Conservation (phyloP, 1,139 yeast genomes). For the Diutina neorugosa region DNA sequence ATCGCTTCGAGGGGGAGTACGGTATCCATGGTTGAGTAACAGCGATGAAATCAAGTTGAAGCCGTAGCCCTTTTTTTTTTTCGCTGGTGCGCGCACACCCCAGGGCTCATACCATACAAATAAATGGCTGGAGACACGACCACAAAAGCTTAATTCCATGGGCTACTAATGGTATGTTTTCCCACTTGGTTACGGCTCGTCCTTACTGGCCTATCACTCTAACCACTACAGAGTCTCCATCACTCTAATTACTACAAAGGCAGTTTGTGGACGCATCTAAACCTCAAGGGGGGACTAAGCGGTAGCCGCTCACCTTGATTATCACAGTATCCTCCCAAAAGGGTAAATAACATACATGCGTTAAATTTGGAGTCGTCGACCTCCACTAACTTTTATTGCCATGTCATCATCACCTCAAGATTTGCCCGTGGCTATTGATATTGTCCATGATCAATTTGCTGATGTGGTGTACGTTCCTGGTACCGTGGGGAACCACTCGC, state of each 20-base stretch:
- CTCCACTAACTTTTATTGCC: background rate
- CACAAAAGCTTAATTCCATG: too few species aligned
- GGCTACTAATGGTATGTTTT: too few species aligned
- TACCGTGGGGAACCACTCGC: background rate
- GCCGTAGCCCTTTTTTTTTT: background rate
- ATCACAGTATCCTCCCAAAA: background rate
- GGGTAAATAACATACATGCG: background rate
- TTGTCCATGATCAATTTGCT: background rate
- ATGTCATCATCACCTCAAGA: background rate
- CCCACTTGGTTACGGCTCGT: too few species aligned
- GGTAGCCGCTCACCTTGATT: background rate
- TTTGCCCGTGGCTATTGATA: background rate
- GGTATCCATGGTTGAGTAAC: constrained; percentile 40
- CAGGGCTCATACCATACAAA: too few species aligned
- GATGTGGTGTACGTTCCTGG: background rate
- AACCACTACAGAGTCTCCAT: too few species aligned
- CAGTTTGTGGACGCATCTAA: too few species aligned
- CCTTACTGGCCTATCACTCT: too few species aligned
- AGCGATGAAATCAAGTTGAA: background rate
- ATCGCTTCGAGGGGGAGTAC: constrained; percentile 74
- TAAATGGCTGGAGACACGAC: too few species aligned
- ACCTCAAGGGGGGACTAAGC: background rate
- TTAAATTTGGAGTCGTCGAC: background rate
- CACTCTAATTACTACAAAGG: too few species aligned
- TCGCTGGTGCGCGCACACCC: background rate